phyloP scores from a whole-genome alignment of 306 rosid genomes.

The Cyamopsis tetragonoloba region DNA sequence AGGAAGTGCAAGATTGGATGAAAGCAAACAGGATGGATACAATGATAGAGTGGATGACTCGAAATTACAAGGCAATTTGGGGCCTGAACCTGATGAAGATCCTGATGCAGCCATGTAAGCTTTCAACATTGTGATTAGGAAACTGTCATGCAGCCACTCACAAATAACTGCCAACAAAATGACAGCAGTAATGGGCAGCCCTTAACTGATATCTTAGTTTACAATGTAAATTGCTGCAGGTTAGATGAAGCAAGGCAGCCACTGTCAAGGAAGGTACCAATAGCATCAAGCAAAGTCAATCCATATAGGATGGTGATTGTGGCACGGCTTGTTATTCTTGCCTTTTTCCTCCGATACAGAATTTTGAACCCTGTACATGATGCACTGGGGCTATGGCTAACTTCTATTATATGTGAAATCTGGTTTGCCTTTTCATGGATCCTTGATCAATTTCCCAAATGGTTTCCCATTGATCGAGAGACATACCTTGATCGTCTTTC shows the following conservation, averaged over 20 bases:
- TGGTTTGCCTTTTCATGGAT: slow-evolving; percentile 95
- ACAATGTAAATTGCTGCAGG: slow-evolving; percentile 49
- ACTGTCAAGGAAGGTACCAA: slow-evolving; percentile 79
- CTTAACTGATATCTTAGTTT: neutral
- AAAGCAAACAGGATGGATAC: slow-evolving; percentile 45
- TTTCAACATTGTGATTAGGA: neutral
- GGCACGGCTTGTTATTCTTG: slow-evolving; percentile 62
- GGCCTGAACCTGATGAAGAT: slow-evolving; percentile 79
- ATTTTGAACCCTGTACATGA: slow-evolving; percentile 70
- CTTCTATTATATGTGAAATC: slow-evolving; percentile 74
- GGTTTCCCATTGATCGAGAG: slow-evolving; percentile 92
- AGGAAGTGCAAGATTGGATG: slow-evolving; percentile 86
- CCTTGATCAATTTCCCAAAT: slow-evolving; percentile 94
- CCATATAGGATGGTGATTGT: slow-evolving; percentile 82
- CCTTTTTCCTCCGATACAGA: slow-evolving; percentile 66
- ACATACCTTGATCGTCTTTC: slow-evolving; percentile 94
- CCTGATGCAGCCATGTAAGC: slow-evolving; percentile 57
- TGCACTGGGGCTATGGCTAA: slow-evolving; percentile 74
- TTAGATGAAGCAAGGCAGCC: slow-evolving; percentile 92
- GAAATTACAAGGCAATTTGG: slow-evolving; percentile 91
- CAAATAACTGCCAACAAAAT: neutral
- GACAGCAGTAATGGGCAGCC: neutral
- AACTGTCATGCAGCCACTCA: neutral
- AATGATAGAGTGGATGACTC: slow-evolving; percentile 84
- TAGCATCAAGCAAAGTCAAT: slow-evolving; percentile 77